These are phyloP conservation scores for Agrocybe chaxingu DNA, from an alignment of 768 basidiomycete species.

Conservation along the genomic window DNA sequence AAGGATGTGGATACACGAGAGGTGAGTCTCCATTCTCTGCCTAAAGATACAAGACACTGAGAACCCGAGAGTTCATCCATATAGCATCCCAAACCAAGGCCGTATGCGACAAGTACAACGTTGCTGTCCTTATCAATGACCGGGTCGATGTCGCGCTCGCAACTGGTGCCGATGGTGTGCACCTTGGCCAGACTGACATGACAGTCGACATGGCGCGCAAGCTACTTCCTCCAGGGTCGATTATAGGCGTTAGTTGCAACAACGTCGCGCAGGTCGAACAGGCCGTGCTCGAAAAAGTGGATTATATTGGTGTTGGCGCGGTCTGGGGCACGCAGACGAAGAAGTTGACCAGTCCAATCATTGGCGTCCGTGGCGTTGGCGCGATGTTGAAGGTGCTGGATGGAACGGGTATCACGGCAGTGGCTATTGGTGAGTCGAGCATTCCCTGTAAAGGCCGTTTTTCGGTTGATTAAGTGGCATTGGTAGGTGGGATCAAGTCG, in stretches of 20 bases:
- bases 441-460: not conserved
- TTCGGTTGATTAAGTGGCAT: not conserved
- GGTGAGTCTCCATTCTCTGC: constrained; percentile 38
- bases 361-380: constrained; percentile 76
- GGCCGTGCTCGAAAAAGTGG: constrained; percentile 64
- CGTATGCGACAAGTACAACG: constrained; percentile 70
- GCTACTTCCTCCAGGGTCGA: constrained; percentile 63
- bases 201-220: constrained; percentile 59
- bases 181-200: constrained; percentile 89
- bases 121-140: constrained; percentile 87
- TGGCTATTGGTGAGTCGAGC: constrained; percentile 72
- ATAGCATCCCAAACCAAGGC: constrained; percentile 67
- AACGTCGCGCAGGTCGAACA: constrained; percentile 58
- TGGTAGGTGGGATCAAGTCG: constrained; percentile 82
- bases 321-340: constrained; percentile 84
- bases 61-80: constrained; percentile 63
- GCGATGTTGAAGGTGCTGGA: constrained; percentile 61
- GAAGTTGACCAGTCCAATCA: constrained; percentile 53
- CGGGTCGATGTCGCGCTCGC: constrained; percentile 86
- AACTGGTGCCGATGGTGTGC: constrained; percentile 73
- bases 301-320: constrained; percentile 88
- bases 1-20: constrained; percentile 80
- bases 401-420: constrained; percentile 62
- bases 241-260: constrained; percentile 83
- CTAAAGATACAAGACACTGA: not conserved